Evolutionary conservation across 163 green algal species (phyloP).

Genomic region (Scenedesmus sp.): DNA sequence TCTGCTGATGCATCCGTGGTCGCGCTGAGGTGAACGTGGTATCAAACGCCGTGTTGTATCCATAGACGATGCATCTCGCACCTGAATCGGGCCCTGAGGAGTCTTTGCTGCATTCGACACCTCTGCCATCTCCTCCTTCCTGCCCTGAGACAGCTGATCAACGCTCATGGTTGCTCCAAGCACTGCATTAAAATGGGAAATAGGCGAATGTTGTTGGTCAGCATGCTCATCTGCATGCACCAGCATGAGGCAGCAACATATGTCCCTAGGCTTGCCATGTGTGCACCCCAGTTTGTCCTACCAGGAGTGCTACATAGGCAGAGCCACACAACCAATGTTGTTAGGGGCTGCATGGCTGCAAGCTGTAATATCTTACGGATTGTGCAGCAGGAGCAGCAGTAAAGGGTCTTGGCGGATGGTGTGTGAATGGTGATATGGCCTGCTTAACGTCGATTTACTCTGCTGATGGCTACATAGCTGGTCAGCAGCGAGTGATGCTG

Average conservation of each 20-base stretch:
- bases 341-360: background rate
- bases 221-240: background rate
- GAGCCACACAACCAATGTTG: background rate
- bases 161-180: slow-evolving; percentile 18
- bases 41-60: background rate
- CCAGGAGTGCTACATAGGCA: background rate
- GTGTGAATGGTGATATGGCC: background rate
- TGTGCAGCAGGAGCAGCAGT: background rate
- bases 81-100: slow-evolving; percentile 44
- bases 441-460: background rate
- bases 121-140: slow-evolving; percentile 34
- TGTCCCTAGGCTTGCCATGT: background rate
- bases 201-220: background rate
- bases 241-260: background rate
- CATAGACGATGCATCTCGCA: background rate
- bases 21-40: background rate
- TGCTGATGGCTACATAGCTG: background rate
- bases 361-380: background rate
- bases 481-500: background rate
- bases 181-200: background rate
- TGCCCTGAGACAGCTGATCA: background rate
- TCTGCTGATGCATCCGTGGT: background rate
- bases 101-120: slow-evolving; percentile 2
- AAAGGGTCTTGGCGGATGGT: background rate
- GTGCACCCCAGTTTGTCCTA: background rate